Base-by-base conservation (phyloP, 441 rosid genomes). In the Erodium trifolium region DNA sequence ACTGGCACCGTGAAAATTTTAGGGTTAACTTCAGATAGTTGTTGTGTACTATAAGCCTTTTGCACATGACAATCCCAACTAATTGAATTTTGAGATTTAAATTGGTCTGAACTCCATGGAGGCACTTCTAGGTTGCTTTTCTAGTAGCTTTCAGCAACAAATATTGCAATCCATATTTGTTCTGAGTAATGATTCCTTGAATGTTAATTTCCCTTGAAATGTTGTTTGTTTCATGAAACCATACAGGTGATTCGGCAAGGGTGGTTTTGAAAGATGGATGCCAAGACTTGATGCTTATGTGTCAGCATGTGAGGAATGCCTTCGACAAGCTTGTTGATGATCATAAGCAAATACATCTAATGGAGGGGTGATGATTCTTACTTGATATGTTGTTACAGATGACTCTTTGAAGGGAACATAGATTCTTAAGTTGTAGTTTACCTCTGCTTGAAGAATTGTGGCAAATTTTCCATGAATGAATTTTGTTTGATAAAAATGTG, bases 301-400 rank as follows among this genome's bases (percentile, higher is more conserved):
- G 94, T 82, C 81, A 78, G 72, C 96, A 90, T 68, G 88, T 90
- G 66, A 82, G 97, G 81, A 80, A 81, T 65, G 84, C 82, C 62
- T 87, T 90, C 12, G 91, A 84, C 68, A 84, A 82, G 71, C 85
- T 85, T 18, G 87, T 90, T 75, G 68, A 57, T 63, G 85, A 83
- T 65, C 78, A 67, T 76, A 87, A 72, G 70, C 72, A 65, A 68
- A 71, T 66, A 67, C 69, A 75, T 14, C 66, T 76, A 9, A 55
- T 62, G 65, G 63, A 31, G n/a, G 76, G 76, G 67, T 73, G 78
- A 76, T 66, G 31, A 17, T 49, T 63, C 41, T 1, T 51, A 4
- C 18, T 13, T 2, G 11, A 10, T 43, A 41, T 8, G 64, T 5
- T 2, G 17, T 53, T 14, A 14, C n/a, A 12, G 17, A 5, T n/a